Evolutionary conservation across 495 filamentous ascomycete genomes (phyloP).

Genomic region (Terfezia boudieri): DNA sequence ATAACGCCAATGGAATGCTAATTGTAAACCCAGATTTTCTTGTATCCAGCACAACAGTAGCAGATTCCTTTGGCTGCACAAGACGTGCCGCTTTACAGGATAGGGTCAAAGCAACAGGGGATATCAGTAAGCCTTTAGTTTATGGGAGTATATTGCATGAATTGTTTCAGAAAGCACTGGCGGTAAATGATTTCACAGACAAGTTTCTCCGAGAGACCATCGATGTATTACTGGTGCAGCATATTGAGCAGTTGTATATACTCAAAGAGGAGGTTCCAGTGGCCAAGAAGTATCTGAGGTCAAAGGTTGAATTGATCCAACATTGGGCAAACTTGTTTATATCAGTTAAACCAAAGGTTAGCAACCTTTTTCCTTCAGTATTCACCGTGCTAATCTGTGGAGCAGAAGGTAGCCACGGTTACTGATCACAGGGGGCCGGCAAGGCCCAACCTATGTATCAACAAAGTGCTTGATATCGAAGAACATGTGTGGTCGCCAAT

Average conservation of each 20-base stretch:
- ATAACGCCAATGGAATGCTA: slow-evolving; percentile 60
- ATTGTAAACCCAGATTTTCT: slow-evolving; percentile 92
- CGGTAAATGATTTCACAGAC: slow-evolving; percentile 59
- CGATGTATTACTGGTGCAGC: slow-evolving; percentile 37
- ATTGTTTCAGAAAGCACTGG: slow-evolving; percentile 74
- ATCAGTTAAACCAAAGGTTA: slow-evolving; percentile 43
- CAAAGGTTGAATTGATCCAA: slow-evolving; percentile 54
- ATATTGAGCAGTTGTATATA: slow-evolving; percentile 68
- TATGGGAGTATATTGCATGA: slow-evolving; percentile 89
- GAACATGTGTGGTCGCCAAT: slow-evolving; percentile 95
- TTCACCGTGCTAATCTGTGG: slow-evolving; percentile 8
- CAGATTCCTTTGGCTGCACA: slow-evolving; percentile 74
- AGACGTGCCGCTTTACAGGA: slow-evolving; percentile 83
- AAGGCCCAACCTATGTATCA: slow-evolving; percentile 55
- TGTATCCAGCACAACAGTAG: slow-evolving; percentile 78
- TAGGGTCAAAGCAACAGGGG: slow-evolving; percentile 66
- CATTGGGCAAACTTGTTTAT: slow-evolving; percentile 71
- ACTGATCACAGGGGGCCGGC: slow-evolving; percentile 51
- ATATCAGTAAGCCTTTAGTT: slow-evolving; percentile 50
- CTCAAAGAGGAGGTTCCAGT: slow-evolving; percentile 51
- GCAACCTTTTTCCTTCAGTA: slow-evolving; percentile 7
- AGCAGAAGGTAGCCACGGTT: slow-evolving; percentile 45
- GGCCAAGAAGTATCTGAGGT: slow-evolving; percentile 52
- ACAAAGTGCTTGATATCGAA: slow-evolving; percentile 84
- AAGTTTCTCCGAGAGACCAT: slow-evolving; percentile 41